A percentile compares a stretch with the other conserved stretches of the same genome.
These are phyloP conservation scores for Murraya koenigii DNA, from an alignment of 345 rosid species.

Conservation along the genomic window DNA sequence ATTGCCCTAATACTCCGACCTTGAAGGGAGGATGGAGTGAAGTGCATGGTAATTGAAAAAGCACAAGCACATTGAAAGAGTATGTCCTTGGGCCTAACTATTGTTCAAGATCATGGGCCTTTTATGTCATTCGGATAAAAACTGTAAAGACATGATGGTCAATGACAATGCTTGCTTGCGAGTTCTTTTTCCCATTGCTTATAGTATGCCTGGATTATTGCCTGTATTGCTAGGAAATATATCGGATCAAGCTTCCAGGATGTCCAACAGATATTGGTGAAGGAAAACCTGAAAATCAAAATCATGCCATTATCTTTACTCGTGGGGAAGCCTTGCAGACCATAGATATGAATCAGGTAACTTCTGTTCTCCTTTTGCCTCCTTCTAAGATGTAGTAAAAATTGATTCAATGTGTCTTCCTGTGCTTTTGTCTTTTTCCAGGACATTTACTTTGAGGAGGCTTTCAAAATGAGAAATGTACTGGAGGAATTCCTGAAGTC, in stretches of 20 bases:
- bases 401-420: conserved; percentile 10
- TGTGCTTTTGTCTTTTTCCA: conserved; percentile 26
- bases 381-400: conserved; percentile 10
- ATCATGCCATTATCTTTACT: conserved; percentile 96
- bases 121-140: neutral
- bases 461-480: conserved; percentile 96
- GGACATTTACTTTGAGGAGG: conserved; percentile 99
- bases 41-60: neutral
- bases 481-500: conserved; percentile 63
- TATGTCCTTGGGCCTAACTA: neutral
- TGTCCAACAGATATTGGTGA: conserved; percentile 90
- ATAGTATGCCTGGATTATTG: conserved; percentile 3
- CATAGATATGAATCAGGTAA: conserved; percentile 98
- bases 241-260: conserved; percentile 96
- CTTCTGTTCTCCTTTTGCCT: neutral
- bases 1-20: too few relatives aligned
- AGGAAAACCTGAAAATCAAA: conserved; percentile 99
- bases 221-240: conserved; percentile 66
- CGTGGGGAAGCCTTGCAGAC: conserved; percentile 99
- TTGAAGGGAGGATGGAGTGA: neutral
- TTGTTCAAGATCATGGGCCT: neutral
- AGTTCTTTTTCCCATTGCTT: neutral
- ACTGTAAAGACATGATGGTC: neutral
- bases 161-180: neutral
- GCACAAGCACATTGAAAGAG: neutral